Base-by-base conservation (phyloP, 1,284 basidiomycete species). In the Marasmius tenuissimus region DNA sequence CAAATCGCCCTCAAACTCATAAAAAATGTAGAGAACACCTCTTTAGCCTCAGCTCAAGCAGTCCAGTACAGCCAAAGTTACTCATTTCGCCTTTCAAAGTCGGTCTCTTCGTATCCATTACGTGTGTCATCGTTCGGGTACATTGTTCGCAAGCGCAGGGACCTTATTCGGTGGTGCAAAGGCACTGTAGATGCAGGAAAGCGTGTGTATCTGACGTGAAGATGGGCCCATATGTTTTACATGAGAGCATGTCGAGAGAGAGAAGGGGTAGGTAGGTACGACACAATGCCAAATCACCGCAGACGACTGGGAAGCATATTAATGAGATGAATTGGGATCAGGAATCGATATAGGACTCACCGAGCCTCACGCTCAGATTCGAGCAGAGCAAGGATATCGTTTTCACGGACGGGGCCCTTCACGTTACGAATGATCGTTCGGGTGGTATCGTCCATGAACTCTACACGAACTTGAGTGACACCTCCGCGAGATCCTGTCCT, bases 281-380 rank as follows among this genome's bases (percentile, higher is more conserved):
- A 12, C 27, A 49, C 18, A 18, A 49, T 37, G 34, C 34, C 4
- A 40, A 55, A 63, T 66, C 70, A 81, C 66, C 80, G 79, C 62
- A 81, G 76, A 70, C 79, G 79, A 65, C 80, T 81, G 64, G 33
- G 52, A 40, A 38, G 69, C 50, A 16, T 39, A 8, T 14, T 12
- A 57, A 7, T 14, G 16, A 10, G n/a, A 35, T 51, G 33, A 7
- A 27, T 22, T 57, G 5, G 55, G 45, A 47, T n/a, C 39, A 4
- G 18, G 37, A 57, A 48, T 35, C 34, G 45, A 34, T 18, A 16
- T 35, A 49, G 47, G 49, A 89, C 94, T 72, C 73, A 98, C 96
- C 97, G 95, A 75, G 97, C 97, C 85, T 99, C 97, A 84, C 97
- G 95, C 84, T 99, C 97, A 78, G 92, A 94, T 86, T 99, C 97